A percentile compares a stretch with the other conserved stretches of the same genome.
Evolutionary conservation across 148 eudicot species (phyloP).

Genomic region (Diospyros kaki): DNA sequence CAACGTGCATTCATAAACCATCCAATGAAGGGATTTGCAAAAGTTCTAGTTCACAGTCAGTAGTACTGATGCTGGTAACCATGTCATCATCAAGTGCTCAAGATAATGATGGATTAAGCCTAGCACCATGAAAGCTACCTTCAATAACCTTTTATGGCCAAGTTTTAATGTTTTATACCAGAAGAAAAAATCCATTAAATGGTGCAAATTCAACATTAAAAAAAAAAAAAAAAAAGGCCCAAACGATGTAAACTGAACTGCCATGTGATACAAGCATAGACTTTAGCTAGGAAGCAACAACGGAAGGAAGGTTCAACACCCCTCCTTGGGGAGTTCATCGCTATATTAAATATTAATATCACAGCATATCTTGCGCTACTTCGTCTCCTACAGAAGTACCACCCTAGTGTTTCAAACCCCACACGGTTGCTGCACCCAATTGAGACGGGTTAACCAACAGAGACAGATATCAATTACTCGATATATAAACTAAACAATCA

Average conservation of each 20-base stretch:
- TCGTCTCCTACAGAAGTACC: not conserved
- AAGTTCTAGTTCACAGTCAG: not conserved
- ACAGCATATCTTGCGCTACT: not conserved
- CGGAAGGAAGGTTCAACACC: not conserved
- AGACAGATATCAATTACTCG: not conserved
- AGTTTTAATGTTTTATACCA: not conserved
- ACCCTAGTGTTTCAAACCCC: too few relatives aligned
- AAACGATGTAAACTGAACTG: not conserved
- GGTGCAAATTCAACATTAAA: not conserved
- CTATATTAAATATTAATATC: too few relatives aligned
- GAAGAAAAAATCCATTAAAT: not conserved
- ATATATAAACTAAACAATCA: not conserved
- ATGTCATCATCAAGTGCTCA: conserved; percentile 1
- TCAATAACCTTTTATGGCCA: not conserved
- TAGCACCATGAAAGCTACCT: not conserved
- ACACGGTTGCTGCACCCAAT: not conserved
- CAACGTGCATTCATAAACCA: too few relatives aligned
- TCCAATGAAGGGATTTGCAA: too few relatives aligned
- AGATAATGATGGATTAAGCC: not conserved
- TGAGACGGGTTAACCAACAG: not conserved
- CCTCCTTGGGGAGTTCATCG: not conserved
- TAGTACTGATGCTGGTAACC: not conserved
- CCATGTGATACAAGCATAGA: not conserved
- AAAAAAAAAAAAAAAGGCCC: not conserved
- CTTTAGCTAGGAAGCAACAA: not conserved